phyloP scores from a whole-genome alignment of 1,284 basidiomycete species.

The Malassezia vespertilionis region DNA sequence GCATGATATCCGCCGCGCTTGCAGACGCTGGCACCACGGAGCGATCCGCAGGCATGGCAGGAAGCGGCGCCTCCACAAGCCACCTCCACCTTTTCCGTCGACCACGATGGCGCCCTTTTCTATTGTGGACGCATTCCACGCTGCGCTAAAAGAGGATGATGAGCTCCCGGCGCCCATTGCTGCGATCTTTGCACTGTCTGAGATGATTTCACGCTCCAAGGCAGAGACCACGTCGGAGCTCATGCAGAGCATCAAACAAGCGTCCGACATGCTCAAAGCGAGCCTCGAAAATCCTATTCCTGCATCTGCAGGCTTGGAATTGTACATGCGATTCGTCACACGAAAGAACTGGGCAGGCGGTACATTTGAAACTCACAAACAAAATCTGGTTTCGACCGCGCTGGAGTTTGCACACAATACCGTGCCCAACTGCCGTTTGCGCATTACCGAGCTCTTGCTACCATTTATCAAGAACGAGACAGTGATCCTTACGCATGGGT shows the following conservation, averaged over 20 bases:
- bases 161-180: slow-evolving; percentile 76
- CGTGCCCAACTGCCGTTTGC: slow-evolving; percentile 59
- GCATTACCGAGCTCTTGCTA: slow-evolving; percentile 77
- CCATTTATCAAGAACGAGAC: slow-evolving; percentile 90
- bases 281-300: slow-evolving; percentile 68
- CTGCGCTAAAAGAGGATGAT: slow-evolving; percentile 25
- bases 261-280: slow-evolving; percentile 58
- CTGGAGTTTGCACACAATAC: slow-evolving; percentile 57
- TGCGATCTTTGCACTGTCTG: slow-evolving; percentile 68
- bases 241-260: slow-evolving; percentile 66
- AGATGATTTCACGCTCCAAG: slow-evolving; percentile 64
- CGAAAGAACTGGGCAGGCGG: slow-evolving; percentile 69
- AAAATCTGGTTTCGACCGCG: slow-evolving; percentile 66
- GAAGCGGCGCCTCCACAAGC: not conserved
- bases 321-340: slow-evolving; percentile 78
- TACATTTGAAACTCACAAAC: slow-evolving; percentile 71
- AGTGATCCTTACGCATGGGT: slow-evolving; percentile 80
- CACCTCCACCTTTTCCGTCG: not conserved
- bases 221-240: slow-evolving; percentile 85
- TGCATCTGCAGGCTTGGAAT: slow-evolving; percentile 74
- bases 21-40: slow-evolving; percentile 9
- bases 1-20: slow-evolving; percentile 26
- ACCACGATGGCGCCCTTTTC: slow-evolving; percentile 21
- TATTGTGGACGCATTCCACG: slow-evolving; percentile 32
- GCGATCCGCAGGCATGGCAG: not conserved